Percentiles rank a stretch among this genome's conserved stretches.
These are phyloP conservation scores for Colletotrichum sp. DNA, from an alignment of 2,329 filamentous ascomycete species.

Conservation along the genomic window DNA sequence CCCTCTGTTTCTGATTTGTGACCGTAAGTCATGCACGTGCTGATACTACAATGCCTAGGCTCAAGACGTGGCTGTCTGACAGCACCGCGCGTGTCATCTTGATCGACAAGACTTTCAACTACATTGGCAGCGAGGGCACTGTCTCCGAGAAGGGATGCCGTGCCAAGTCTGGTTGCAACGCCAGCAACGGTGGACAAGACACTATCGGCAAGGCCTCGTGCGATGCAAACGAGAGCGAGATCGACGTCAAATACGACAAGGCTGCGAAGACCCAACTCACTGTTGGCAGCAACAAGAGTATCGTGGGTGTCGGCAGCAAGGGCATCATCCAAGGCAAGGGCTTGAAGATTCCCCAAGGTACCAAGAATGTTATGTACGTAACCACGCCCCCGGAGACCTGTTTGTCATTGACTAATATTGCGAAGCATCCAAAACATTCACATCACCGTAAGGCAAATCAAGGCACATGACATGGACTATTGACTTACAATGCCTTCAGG, in stretches of 20 bases:
- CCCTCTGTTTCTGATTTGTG: too few species aligned
- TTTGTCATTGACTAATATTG: background rate
- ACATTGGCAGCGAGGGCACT: constrained; percentile 59
- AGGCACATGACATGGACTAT: background rate
- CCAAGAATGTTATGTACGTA: constrained; percentile 48
- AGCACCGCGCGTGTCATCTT: constrained; percentile 57
- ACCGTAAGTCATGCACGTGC: too few species aligned
- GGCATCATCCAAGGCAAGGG: constrained; percentile 65
- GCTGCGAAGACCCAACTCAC: constrained; percentile 55
- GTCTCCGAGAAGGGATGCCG: constrained; percentile 59
- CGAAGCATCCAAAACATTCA: constrained; percentile 53
- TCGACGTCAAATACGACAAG: constrained; percentile 53
- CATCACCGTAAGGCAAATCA: background rate
- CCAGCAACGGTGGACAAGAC: constrained; percentile 18
- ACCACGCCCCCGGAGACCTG: background rate
- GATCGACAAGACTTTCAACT: constrained; percentile 61
- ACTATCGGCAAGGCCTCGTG: constrained; percentile 26
- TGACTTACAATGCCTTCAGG: background rate
- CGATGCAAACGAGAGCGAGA: constrained; percentile 45
- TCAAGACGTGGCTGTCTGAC: constrained; percentile 28
- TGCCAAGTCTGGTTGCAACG: constrained; percentile 50
- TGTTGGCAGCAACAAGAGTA: constrained; percentile 61
- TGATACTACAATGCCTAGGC: too few species aligned
- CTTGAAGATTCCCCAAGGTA: constrained; percentile 49
- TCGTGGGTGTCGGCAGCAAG: constrained; percentile 56